Conservation (phyloP, 768 basidiomycete genomes). For the Gloeostereum incarnatum region DNA sequence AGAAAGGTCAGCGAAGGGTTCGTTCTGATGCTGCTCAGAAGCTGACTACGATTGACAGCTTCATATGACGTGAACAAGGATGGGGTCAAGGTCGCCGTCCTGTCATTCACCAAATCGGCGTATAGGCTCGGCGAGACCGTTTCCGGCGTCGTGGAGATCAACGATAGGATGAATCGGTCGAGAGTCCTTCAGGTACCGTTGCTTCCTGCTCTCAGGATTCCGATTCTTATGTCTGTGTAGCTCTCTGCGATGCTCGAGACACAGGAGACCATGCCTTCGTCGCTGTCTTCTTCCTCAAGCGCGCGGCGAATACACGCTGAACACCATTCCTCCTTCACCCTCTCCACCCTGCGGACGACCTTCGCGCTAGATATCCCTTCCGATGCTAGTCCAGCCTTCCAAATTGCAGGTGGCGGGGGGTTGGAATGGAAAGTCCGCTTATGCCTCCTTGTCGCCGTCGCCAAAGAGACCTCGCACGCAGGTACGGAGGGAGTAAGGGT, state of each 20-base stretch:
- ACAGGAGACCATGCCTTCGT: constrained; percentile 71
- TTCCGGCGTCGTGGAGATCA: constrained; percentile 80
- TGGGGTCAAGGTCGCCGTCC: constrained; percentile 76
- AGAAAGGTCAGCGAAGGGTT: constrained; percentile 54
- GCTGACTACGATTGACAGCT: constrained; percentile 31
- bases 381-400: constrained; percentile 84
- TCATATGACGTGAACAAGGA: constrained; percentile 97
- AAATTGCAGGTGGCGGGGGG: constrained; percentile 66
- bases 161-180: constrained; percentile 55
- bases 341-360: constrained; percentile 65
- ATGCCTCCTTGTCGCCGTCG: constrained; percentile 76
- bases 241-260: constrained; percentile 86
- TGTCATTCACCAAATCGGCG: constrained; percentile 88
- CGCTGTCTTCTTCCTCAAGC: constrained; percentile 37
- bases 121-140: constrained; percentile 92
- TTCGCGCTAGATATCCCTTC: constrained; percentile 91
- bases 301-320: constrained; percentile 75
- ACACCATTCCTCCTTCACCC: constrained; percentile 68
- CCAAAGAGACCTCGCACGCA: constrained; percentile 30
- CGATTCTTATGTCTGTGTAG: constrained; percentile 24
- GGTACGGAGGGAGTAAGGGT: constrained; percentile 44
- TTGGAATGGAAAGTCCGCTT: constrained; percentile 87
- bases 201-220: background rate
- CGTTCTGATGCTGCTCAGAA: background rate
- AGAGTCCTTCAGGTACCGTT: constrained; percentile 77